Evolutionary conservation across 2,329 filamentous ascomycete species (phyloP), one percentile per base, ranked within the genome.

Genomic region (Fusarium penzigii): DNA sequence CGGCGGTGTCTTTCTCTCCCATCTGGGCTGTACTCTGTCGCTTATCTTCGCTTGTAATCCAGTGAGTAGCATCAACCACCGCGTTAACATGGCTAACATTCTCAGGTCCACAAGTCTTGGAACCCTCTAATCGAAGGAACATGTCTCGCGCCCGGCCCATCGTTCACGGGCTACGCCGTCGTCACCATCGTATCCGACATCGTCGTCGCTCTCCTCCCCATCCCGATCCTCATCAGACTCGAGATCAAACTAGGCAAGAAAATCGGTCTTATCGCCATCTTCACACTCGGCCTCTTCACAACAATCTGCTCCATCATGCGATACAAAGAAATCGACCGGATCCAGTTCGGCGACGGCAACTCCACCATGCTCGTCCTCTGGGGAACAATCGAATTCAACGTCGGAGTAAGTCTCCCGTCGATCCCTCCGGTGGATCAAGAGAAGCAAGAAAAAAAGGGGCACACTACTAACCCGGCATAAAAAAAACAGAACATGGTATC

Each of bases 381-480:
- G 80, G 80, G 80, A 5, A 78, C 76, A 2, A 78, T 83, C 49
- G 80, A 83, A 61, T 79, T 83, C 65, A 82, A 83, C 56, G 74
- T 82, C 29, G 80, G 80, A 11, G 79, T 82, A 72, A 62, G 78
- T 13, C n/a, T 11, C 29, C 29, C 29, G 6, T 11, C 11, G 6
- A 11, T 32, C 11, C 29, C n/a, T n/a, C n/a, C n/a, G n/a, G n/a
- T n/a, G n/a, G n/a, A n/a, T n/a, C n/a, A n/a, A n/a, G n/a, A n/a
- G n/a, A 11, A 32, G 11, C 29, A 32, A 32, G 7, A 32, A 11
- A 32, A 32, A 32, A 32, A 32, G n/a, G n/a, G n/a, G n/a, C n/a
- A n/a, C n/a, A n/a, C n/a, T n/a, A n/a, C n/a, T n/a, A n/a, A n/a
- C n/a, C n/a, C n/a, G n/a, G n/a, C n/a, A n/a, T n/a, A n/a, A n/a